A percentile compares a stretch with the other conserved stretches of the same genome.
Conservation (phyloP, 768 basidiomycete species). For the Rhizopogon vesiculosus region DNA sequence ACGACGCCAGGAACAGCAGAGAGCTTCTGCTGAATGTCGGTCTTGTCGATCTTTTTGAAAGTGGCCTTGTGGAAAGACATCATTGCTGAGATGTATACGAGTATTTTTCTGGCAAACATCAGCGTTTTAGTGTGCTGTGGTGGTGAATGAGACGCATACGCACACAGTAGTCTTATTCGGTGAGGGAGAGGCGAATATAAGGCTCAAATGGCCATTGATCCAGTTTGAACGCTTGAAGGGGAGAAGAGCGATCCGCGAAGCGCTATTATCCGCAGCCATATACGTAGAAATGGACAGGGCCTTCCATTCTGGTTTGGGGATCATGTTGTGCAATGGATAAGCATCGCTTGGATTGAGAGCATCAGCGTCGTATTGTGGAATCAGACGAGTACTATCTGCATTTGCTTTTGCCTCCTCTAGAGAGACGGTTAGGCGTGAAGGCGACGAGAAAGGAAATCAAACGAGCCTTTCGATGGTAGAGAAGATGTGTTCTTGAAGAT, state of each 20-base stretch:
- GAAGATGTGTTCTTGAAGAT: slow-evolving; percentile 71
- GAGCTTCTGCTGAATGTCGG: slow-evolving; percentile 53
- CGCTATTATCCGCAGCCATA: slow-evolving; percentile 41
- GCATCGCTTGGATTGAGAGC: slow-evolving; percentile 70
- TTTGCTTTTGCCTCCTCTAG: slow-evolving; percentile 65
- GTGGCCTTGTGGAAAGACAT: slow-evolving; percentile 57
- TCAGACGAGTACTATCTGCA: slow-evolving; percentile 61
- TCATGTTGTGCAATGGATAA: slow-evolving; percentile 70
- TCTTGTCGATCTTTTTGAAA: slow-evolving; percentile 39
- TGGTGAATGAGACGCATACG: slow-evolving; percentile 19
- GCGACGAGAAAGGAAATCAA: background rate
- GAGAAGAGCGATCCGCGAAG: slow-evolving; percentile 51
- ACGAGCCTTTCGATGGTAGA: slow-evolving; percentile 65
- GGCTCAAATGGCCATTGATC: slow-evolving; percentile 62
- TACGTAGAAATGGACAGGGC: slow-evolving; percentile 56
- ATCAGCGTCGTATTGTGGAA: slow-evolving; percentile 67
- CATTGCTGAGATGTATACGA: slow-evolving; percentile 82
- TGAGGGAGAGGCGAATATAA: slow-evolving; percentile 34
- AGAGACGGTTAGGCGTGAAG: slow-evolving; percentile 1
- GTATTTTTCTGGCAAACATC: slow-evolving; percentile 51
- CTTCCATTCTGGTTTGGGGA: slow-evolving; percentile 79
- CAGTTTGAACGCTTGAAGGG: slow-evolving; percentile 63
- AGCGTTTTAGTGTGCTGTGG: background rate
- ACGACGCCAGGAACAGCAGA: slow-evolving; percentile 55
- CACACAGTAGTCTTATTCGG: slow-evolving; percentile 62